Percentiles rank a stretch among this genome's conserved stretches.
phyloP scores from a whole-genome alignment of 1,284 basidiomycete species.

The Moesziomyces globuligerus region DNA sequence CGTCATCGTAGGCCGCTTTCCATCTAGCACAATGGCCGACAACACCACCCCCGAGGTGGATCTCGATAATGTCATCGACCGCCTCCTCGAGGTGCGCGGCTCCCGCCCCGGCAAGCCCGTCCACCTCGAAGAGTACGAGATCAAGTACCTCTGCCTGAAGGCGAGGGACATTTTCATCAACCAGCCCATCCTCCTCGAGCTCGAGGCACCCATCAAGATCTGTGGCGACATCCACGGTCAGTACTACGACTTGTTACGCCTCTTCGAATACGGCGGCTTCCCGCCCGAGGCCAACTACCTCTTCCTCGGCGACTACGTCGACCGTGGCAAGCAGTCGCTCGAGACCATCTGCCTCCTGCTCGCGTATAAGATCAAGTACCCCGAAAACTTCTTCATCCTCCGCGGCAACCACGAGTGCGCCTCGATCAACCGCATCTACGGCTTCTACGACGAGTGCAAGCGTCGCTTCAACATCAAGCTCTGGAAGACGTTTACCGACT shows the following conservation, averaged over 20 bases:
- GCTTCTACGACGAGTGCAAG: conserved; percentile 98
- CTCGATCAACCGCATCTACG: conserved; percentile 93
- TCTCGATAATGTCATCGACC: conserved; percentile 67
- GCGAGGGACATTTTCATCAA: conserved; percentile 95
- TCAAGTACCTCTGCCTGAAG: conserved; percentile 93
- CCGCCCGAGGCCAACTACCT: conserved; percentile 96
- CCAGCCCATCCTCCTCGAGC: conserved; percentile 90
- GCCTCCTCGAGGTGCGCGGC: conserved; percentile 76
- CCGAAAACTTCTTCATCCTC: conserved; percentile 95
- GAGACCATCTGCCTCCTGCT: conserved; percentile 88
- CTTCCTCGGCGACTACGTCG: conserved; percentile 94
- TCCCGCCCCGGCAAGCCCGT: conserved; percentile 92
- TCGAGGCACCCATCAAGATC: conserved; percentile 96
- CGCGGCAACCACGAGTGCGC: conserved; percentile 95
- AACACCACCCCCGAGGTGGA: conserved; percentile 63
- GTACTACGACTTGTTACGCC: conserved; percentile 90
- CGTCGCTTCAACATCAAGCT: conserved; percentile 97
- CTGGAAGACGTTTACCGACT: conserved; percentile 97
- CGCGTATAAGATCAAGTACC: conserved; percentile 98
- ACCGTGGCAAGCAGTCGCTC: conserved; percentile 91
- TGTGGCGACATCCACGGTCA: conserved; percentile 96
- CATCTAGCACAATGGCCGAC: conserved; percentile 60
- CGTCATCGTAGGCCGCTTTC: conserved; percentile 16
- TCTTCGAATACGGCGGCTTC: conserved; percentile 94
- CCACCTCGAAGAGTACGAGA: conserved; percentile 92